A percentile compares a stretch with the other conserved stretches of the same genome.
Conservation (phyloP, 805 yeast species). For the Spathaspora hagerdaliae region DNA sequence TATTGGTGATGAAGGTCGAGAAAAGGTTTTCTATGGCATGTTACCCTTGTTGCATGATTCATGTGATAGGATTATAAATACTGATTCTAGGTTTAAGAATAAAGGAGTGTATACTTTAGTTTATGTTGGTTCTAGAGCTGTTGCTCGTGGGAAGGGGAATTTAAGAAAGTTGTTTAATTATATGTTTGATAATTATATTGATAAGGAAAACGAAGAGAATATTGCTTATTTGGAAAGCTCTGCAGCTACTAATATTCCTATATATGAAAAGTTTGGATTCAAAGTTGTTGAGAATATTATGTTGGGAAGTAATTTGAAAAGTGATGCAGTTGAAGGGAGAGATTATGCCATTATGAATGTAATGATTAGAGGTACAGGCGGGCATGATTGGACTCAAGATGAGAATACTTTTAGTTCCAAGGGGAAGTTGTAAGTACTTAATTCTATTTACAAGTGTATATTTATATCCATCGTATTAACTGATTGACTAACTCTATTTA, state of each 20-base stretch:
- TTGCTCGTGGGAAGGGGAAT: slow-evolving; percentile 56
- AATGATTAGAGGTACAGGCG: slow-evolving; percentile 37
- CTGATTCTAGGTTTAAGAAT: slow-evolving; percentile 36
- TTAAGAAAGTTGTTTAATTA: slow-evolving; percentile 46
- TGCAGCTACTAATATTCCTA: slow-evolving; percentile 44
- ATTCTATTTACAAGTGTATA: no score
- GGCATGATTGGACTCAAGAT: slow-evolving; percentile 30
- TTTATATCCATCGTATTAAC: not conserved
- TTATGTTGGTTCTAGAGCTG: slow-evolving; percentile 39
- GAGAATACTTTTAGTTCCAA: slow-evolving; percentile 8
- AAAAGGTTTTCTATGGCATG: slow-evolving; percentile 47
- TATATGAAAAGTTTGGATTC: slow-evolving; percentile 50
- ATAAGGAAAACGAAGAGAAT: slow-evolving; percentile 30
- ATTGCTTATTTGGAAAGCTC: slow-evolving; percentile 51
- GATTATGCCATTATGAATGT: slow-evolving; percentile 42
- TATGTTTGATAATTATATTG: slow-evolving; percentile 45
- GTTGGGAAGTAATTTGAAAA: slow-evolving; percentile 28
- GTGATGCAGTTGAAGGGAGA: slow-evolving; percentile 28
- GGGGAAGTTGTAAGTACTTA: slow-evolving; percentile 10
- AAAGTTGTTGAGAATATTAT: slow-evolving; percentile 46
- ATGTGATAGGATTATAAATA: slow-evolving; percentile 37
- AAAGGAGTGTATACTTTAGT: slow-evolving; percentile 41
- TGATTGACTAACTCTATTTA: not conserved
- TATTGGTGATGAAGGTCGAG: slow-evolving; percentile 45
- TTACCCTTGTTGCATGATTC: slow-evolving; percentile 50